phyloP scores from a whole-genome alignment of 2,329 filamentous ascomycete genomes.

The Calcarisporium arbuscula region DNA sequence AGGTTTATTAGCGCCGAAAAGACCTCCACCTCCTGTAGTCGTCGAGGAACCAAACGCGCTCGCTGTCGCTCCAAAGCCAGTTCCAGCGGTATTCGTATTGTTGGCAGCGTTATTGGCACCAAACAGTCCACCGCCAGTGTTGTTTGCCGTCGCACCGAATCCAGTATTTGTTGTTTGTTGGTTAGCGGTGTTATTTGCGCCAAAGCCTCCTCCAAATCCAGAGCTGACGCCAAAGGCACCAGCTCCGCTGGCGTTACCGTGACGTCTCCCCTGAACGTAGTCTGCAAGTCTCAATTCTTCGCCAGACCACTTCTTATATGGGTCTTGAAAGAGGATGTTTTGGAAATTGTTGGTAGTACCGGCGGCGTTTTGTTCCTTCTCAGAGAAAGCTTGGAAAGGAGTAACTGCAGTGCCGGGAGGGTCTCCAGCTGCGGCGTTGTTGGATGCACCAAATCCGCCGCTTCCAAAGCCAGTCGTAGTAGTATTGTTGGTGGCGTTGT shows the following conservation, averaged over 20 bases:
- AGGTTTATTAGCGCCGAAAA: constrained; percentile 17
- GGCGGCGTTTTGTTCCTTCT: constrained; percentile 62
- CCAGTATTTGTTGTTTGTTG: constrained; percentile 25
- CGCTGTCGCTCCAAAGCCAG: constrained; percentile 15
- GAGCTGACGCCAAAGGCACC: constrained; percentile 71
- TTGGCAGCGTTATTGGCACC: constrained; percentile 26
- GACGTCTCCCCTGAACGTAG: constrained; percentile 79
- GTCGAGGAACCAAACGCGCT: constrained; percentile 36
- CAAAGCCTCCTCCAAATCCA: constrained; percentile 46
- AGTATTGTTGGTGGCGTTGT: constrained; percentile 12
- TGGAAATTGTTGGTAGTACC: constrained; percentile 60
- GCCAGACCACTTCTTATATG: constrained; percentile 86
- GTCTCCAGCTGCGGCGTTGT: constrained; percentile 46
- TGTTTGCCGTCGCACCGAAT: constrained; percentile 8
- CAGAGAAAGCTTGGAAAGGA: constrained; percentile 62
- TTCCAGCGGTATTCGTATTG: constrained; percentile 18
- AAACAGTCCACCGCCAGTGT: constrained; percentile 27
- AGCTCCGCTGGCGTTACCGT: constrained; percentile 75
- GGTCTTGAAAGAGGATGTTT: constrained; percentile 70
- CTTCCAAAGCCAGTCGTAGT: constrained; percentile 25
- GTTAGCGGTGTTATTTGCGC: constrained; percentile 26
- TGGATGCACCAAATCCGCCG: constrained; percentile 35
- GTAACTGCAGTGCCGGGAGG: constrained; percentile 63
- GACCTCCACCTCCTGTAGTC: too few relatives aligned
- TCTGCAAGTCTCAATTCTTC: constrained; percentile 79